These are phyloP conservation scores for Lunasporangiospora selenospora DNA, from an alignment of 192 early-diverging fungal species.

Conservation along the genomic window DNA sequence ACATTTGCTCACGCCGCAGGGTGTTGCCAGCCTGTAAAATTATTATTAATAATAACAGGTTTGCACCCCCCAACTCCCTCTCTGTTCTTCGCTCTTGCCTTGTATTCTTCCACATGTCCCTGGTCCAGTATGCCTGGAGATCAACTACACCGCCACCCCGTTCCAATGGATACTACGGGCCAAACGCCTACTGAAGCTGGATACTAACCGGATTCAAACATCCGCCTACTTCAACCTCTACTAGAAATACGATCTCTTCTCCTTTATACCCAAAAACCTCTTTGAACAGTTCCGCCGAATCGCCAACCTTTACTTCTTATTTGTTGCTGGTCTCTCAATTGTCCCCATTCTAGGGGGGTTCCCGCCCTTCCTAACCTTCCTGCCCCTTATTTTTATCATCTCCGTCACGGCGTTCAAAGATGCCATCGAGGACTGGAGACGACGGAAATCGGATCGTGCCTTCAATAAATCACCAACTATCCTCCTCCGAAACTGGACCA, in stretches of 20 bases:
- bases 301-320: conserved; percentile 96
- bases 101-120: too few relatives aligned
- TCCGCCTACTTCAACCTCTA: too few relatives aligned
- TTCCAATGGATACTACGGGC: too few relatives aligned
- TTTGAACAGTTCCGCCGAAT: conserved; percentile 96
- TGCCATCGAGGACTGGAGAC: conserved; percentile 91
- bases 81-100: too few relatives aligned
- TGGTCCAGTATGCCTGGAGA: too few relatives aligned
- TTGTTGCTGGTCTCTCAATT: conserved; percentile 85
- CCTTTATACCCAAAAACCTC: conserved; percentile 95
- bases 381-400: conserved; percentile 85
- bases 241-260: conserved; percentile 88
- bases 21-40: too few relatives aligned
- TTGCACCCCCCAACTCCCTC: too few relatives aligned
- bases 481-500: conserved; percentile 63
- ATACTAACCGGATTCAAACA: too few relatives aligned
- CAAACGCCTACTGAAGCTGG: too few relatives aligned
- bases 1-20: too few relatives aligned
- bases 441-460: conserved; percentile 81
- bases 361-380: conserved; percentile 76
- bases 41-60: too few relatives aligned
- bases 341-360: conserved; percentile 63
- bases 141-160: too few relatives aligned
- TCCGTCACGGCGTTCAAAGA: conserved; percentile 85
- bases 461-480: conserved; percentile 78